Evolutionary conservation across 192 early-diverging fungal genomes (phyloP).

Genomic region (Thoreauomyces humboldtii): DNA sequence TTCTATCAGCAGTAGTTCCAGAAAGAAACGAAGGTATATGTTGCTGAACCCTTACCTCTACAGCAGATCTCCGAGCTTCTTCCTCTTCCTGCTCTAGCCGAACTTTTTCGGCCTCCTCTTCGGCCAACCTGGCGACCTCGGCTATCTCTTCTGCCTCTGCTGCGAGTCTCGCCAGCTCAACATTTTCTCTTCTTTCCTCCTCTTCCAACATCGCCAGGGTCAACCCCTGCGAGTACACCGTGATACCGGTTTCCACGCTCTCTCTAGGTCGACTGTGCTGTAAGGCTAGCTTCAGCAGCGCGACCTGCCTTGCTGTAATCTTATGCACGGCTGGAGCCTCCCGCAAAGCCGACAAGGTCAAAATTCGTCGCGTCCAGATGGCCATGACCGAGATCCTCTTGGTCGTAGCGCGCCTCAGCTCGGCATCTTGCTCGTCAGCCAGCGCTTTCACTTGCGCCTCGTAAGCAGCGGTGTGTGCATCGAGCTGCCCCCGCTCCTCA

Average conservation of each 20-base stretch:
- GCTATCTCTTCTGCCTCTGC: slow-evolving; percentile 6
- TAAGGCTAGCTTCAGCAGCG: slow-evolving; percentile 22
- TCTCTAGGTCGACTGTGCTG: slow-evolving; percentile 9
- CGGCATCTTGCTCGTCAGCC: neutral
- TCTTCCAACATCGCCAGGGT: slow-evolving; percentile 20
- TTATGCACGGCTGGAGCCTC: neutral
- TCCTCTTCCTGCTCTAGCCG: slow-evolving; percentile 9
- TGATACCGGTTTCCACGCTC: neutral
- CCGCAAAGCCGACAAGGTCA: neutral
- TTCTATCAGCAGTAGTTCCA: neutral
- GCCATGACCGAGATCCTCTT: neutral
- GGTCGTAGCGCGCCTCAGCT: neutral
- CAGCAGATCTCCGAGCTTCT: neutral
- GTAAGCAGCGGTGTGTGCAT: neutral
- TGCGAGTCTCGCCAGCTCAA: slow-evolving; percentile 2
- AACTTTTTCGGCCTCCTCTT: slow-evolving; percentile 16
- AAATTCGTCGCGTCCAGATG: slow-evolving; percentile 1
- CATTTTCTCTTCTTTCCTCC: slow-evolving; percentile 13
- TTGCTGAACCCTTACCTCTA: neutral
- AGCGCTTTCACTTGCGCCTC: neutral
- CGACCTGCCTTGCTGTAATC: slow-evolving; percentile 12
- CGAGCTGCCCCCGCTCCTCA: slow-evolving; percentile 1
- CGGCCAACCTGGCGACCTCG: neutral
- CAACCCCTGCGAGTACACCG: slow-evolving; percentile 18
- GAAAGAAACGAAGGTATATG: neutral